Base-by-base conservation (phyloP, 495 filamentous ascomycete genomes). In the Cladorrhinum samala region DNA sequence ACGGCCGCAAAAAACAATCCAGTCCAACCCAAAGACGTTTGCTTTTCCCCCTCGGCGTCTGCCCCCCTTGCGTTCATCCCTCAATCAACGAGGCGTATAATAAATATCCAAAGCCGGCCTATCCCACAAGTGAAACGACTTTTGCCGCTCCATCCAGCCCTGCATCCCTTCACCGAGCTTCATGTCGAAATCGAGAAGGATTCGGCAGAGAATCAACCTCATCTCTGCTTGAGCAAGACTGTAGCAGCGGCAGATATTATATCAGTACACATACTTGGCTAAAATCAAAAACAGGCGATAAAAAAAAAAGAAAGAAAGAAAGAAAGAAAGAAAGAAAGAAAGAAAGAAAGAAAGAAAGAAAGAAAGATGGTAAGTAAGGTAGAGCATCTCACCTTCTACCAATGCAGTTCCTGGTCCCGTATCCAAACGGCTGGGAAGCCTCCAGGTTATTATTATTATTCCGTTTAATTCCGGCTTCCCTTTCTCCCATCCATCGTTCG, bases 171-270 rank as follows among this genome's bases (percentile, higher is more conserved):
- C 52, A 5, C 49, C 55, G 1, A 65, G 53, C 53, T 61, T 50
- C 51, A 72, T 52, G 40, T 72, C 70, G 49, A 72, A 74, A n/a
- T 69, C 56, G 24, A 56, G 71, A 11, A 75, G 55, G 36, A 75
- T 57, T 24, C 63, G 62, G 18, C 70, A 67, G 14, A 75, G 53
- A 33, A 72, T 69, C n/a, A 73, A 53, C 9, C 72, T 68, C 69
- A 73, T 71, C 49, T 73, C 72, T 33, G 63, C 58, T 43, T 67
- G 68, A 0, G 69, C 67, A 23, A 75, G 65, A 30, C 69, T 72
- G 14, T 37, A n/a, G n/a, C n/a, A n/a, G n/a, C n/a, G 30, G 30
- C 6, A 37, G 30, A 37, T 14, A 7, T 7, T 37, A 7, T 37
- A 37, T 37, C 30, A 37, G 30, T n/a, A n/a, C n/a, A n/a, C n/a